Evolutionary conservation across 148 eudicot species (phyloP), one percentile per base, ranked within the genome.

Genomic region (Fagopyrum esculentum): DNA sequence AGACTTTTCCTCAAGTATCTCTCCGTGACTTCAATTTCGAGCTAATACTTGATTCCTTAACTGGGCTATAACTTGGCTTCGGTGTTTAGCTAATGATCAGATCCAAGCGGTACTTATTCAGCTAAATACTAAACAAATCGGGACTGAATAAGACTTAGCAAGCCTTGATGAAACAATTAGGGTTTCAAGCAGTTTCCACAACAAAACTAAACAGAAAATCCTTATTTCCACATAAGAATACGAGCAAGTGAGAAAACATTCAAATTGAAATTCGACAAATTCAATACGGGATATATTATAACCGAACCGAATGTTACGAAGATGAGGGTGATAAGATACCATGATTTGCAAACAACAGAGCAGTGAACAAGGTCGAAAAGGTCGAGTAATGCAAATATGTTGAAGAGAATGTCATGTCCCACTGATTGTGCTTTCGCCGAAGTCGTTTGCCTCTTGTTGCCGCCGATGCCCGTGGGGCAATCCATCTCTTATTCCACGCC

Each of bases 311-410:
- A 29, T 17, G 2, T 16, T 6, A 6, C 5, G 9, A 10, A 5
- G 29, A 30, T 22, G n/a, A n/a, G 12, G 35, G 54, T 22, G 57
- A 57, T 40, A 29, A 13, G 12, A 17, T 83, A 93, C 98, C 98
- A 93, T 56, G 87, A 89, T 81, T 85, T 86, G 83, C 87, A 89
- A 79, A 93, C 96, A 71, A 83, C 82, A 73, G 93, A 86, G 86
- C 87, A 91, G 70, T 87, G 97, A 75, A 85, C 84, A 69, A 91
- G 87, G 75, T 88, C 88, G 77, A 89, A 77, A 71, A 91, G 56
- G 80, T 93, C 93, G 75, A 93, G 87, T 44, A 78, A 79, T 6
- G 91, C 26, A 83, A 91, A 91, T 15, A 91, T 78, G 13, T 78
- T 76, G 75, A 80, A 83, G 17, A 93, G 82, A 6, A 78, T 81